Percentiles rank a stretch among this genome's conserved stretches.
phyloP scores from a whole-genome alignment of 2,329 filamentous ascomycete species.

The Colletotrichum australisinense region DNA sequence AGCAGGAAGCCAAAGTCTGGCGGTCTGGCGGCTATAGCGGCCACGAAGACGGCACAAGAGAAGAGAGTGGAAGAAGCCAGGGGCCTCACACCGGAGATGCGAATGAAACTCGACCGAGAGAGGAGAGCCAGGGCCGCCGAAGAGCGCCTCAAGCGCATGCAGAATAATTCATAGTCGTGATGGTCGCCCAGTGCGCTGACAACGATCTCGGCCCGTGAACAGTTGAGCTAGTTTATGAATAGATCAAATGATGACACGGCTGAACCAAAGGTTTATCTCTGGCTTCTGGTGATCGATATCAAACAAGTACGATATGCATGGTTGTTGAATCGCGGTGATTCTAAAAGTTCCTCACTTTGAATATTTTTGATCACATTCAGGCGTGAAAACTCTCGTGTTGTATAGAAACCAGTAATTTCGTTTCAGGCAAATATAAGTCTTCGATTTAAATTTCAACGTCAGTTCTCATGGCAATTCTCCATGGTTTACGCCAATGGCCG shows the following conservation, averaged over 20 bases:
- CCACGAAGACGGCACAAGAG: conserved; percentile 82
- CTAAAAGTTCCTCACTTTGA: background rate
- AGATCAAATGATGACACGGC: background rate
- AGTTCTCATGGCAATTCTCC: too few species aligned
- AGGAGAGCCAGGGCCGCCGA: conserved; percentile 91
- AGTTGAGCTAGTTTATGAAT: background rate
- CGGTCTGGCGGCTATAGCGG: conserved; percentile 66
- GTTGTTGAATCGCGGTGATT: background rate
- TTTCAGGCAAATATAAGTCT: too few species aligned
- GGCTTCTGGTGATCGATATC: background rate
- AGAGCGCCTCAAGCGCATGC: conserved; percentile 80
- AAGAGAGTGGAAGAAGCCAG: conserved; percentile 84
- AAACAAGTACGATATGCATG: too few species aligned
- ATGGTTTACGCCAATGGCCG: background rate
- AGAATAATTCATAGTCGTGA: conserved; percentile 48
- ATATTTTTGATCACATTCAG: background rate
- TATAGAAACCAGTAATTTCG: too few species aligned
- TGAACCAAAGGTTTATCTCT: background rate
- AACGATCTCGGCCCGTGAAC: background rate
- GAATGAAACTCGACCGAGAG: conserved; percentile 86
- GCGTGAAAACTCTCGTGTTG: background rate
- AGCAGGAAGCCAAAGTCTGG: conserved; percentile 62
- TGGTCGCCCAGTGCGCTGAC: background rate
- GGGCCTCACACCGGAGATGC: conserved; percentile 89
- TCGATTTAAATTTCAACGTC: too few species aligned